These are phyloP conservation scores for Diplogelasinospora grovesii DNA, from an alignment of 495 filamentous ascomycete species.

Conservation along the genomic window DNA sequence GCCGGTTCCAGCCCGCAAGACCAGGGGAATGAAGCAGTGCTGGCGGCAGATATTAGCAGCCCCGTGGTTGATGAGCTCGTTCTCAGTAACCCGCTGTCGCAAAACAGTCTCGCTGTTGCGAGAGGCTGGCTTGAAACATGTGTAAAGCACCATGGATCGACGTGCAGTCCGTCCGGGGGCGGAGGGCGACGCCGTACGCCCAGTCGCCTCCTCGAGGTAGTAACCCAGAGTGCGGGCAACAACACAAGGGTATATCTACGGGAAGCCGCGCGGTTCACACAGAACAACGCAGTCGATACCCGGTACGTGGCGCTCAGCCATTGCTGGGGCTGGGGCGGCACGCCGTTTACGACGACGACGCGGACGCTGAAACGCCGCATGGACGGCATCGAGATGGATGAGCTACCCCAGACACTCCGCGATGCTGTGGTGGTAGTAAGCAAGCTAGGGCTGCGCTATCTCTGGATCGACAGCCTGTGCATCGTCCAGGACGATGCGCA, in stretches of 20 bases:
- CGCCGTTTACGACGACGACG: constrained; percentile 11
- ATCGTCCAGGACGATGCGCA: constrained; percentile 35
- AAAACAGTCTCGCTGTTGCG: constrained; percentile 1
- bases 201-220: constrained; percentile 11
- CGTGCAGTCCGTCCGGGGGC: constrained; percentile 1
- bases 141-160: constrained; percentile 6
- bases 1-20: no score
- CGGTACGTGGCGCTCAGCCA: constrained; percentile 23
- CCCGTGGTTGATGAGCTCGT: background rate
- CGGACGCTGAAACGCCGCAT: constrained; percentile 2
- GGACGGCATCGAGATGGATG: constrained; percentile 14
- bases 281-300: background rate
- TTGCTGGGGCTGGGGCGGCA: constrained; percentile 18
- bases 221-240: background rate
- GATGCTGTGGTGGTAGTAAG: constrained; percentile 12
- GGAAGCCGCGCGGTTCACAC: no score
- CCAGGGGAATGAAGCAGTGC: no score
- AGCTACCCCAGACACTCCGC: constrained; percentile 19
- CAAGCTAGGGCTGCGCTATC: constrained; percentile 26
- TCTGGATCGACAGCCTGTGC: constrained; percentile 43
- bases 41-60: no score
- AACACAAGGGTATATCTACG: constrained; percentile 7
- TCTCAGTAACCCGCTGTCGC: constrained; percentile 8
- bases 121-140: constrained; percentile 15
- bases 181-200: constrained; percentile 5